Evolutionary conservation across 352 stramenopile species (phyloP), one percentile per base, ranked within the genome.

Genomic region (Elongisporangium anandrum): DNA sequence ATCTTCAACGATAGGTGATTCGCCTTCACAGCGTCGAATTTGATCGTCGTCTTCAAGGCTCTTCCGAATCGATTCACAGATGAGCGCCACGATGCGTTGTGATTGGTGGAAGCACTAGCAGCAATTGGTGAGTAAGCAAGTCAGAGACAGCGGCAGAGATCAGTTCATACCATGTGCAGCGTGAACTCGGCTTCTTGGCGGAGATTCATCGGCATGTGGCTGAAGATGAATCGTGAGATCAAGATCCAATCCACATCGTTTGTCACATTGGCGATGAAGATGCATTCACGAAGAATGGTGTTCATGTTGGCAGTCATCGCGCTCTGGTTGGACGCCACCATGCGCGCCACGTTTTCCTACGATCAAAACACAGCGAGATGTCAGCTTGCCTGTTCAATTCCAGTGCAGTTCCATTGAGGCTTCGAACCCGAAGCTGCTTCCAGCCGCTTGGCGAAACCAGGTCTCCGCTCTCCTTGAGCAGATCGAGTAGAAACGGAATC

Each of bases 101-200:
- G 70, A 88, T 54, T 92, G 79, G 39, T 88, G 74, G 1, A 90
- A 65, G 52, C 70, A 81, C 79, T 89, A 16, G 23, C 19, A 65
- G 8, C 50, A 55, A 26, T 22, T 12, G n/a, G n/a, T 0, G 8
- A 29, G 6, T n/a, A 26, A 29, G 3, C 4, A 48, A 23, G 13
- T n/a, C n/a, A n/a, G n/a, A n/a, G n/a, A n/a, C n/a, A n/a, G n/a
- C n/a, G n/a, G n/a, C 8, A 19, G 16, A 34, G 15, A 16, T 8
- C 5, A 58, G 15, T 34, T 13, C 52, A 19, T 68, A 92, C 83
- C 79, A 90, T 90, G 64, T 91, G 83, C 7, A 92, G 62, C 50
- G 83, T 90, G 54, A 92, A 92, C 22, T 92, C 83, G 6, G 81
- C 77, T 49, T 91, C 83, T 56, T 86, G 79, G 45, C 80, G 66